A percentile compares a stretch with the other conserved stretches of the same genome.
Conservation (phyloP, 2,329 filamentous ascomycete genomes). For the Aspergillus neoniger region DNA sequence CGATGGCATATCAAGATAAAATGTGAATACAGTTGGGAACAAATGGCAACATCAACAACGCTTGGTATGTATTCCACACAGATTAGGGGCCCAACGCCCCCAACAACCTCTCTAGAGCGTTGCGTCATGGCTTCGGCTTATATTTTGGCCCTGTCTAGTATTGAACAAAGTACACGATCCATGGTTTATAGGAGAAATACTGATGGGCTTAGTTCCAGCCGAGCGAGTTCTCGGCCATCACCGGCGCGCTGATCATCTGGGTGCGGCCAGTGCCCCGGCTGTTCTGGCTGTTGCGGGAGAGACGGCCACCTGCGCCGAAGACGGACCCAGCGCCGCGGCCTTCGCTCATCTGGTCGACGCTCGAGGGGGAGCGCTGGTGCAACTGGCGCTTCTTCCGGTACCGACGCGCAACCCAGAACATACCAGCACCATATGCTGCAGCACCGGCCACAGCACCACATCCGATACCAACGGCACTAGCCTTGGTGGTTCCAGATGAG, state of each 20-base stretch:
- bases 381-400: conserved; percentile 83
- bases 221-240: conserved; percentile 90
- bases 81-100: conserved; percentile 9
- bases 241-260: conserved; percentile 80
- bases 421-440: conserved; percentile 85
- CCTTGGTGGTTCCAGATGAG: conserved; percentile 39
- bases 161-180: conserved; percentile 11
- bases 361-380: conserved; percentile 76
- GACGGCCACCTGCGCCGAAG: conserved; percentile 48
- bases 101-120: conserved; percentile 4
- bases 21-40: conserved; percentile 22
- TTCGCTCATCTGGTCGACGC: conserved; percentile 67
- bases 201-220: conserved; percentile 79
- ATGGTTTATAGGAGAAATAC: conserved; percentile 2
- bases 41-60: conserved; percentile 25
- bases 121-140: conserved; percentile 10
- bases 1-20: conserved; percentile 13
- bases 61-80: conserved; percentile 9
- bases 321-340: conserved; percentile 51
- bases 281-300: conserved; percentile 55
- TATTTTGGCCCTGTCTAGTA: conserved; percentile 19
- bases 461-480: conserved; percentile 65
- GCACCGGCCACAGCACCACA: conserved; percentile 76
- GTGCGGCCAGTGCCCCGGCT: conserved; percentile 70
- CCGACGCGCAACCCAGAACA: conserved; percentile 88